Evolutionary conservation across 148 eudicot genomes (phyloP).

Genomic region (Gaultheria prostrata): DNA sequence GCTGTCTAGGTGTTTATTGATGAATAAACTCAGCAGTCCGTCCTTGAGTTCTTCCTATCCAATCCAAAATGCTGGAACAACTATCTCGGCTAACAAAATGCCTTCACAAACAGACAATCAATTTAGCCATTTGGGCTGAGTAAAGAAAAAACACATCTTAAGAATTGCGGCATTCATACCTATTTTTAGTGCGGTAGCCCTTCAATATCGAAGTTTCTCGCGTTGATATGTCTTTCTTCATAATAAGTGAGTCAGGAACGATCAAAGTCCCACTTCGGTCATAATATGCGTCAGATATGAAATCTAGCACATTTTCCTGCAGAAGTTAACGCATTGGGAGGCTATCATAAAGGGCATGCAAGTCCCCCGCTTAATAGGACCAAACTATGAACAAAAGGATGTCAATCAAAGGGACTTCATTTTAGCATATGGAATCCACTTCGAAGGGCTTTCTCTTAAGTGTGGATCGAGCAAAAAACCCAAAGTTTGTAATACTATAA

Average conservation of each 20-base stretch:
- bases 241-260: slow-evolving; percentile 64
- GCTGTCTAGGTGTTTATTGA: slow-evolving; percentile 11
- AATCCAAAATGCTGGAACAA: slow-evolving; percentile 61
- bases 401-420: neutral
- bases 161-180: slow-evolving; percentile 33
- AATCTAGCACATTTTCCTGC: slow-evolving; percentile 74
- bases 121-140: neutral
- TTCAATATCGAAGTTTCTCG: slow-evolving; percentile 52
- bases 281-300: slow-evolving; percentile 60
- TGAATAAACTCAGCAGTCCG: slow-evolving; percentile 21
- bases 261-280: slow-evolving; percentile 37
- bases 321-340: slow-evolving; percentile 10
- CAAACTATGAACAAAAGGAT: neutral
- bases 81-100: slow-evolving; percentile 53
- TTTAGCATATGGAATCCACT: neutral
- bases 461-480: neutral
- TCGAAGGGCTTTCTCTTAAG: neutral
- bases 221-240: slow-evolving; percentile 56
- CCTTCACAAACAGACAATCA: slow-evolving; percentile 41
- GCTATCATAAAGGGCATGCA: slow-evolving; percentile 5
- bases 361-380: neutral
- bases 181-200: slow-evolving; percentile 64
- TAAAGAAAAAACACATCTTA: neutral
- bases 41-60: slow-evolving; percentile 55
- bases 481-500: neutral